Conservation (phyloP, 2,329 filamentous ascomycete genomes). For the Paraphaeosphaeria sporulosa region DNA sequence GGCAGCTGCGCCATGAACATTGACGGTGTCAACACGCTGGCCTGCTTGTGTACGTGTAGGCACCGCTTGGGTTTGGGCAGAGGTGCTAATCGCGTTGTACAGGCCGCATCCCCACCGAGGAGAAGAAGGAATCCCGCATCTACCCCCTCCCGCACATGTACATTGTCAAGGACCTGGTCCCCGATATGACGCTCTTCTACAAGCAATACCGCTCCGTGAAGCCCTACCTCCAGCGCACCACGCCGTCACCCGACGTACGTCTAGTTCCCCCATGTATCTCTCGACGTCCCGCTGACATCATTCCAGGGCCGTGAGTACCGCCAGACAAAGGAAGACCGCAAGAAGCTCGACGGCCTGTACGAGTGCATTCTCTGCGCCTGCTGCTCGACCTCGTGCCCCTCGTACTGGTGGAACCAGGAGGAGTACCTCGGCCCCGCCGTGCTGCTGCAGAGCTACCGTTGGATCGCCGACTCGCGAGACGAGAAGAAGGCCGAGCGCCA, state of each 20-base stretch:
- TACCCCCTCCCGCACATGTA: constrained; percentile 99
- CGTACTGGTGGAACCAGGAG: constrained; percentile 99
- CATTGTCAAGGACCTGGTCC: constrained; percentile 98
- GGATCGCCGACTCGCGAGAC: constrained; percentile 94
- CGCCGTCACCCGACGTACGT: constrained; percentile 81
- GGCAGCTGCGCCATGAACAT: constrained; percentile 99
- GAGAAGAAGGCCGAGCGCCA: constrained; percentile 88
- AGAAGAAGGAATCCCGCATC: constrained; percentile 83
- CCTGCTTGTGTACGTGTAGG: constrained; percentile 84
- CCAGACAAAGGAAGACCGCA: constrained; percentile 89
- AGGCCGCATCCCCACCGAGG: constrained; percentile 94
- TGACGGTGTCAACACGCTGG: constrained; percentile 96
- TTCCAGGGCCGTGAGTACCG: constrained; percentile 86
- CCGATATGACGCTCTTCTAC: constrained; percentile 98
- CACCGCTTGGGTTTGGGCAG: not conserved
- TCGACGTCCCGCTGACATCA: constrained; percentile 25
- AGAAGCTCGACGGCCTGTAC: constrained; percentile 97
- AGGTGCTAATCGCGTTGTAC: constrained; percentile 24
- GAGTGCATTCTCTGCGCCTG: constrained; percentile 99
- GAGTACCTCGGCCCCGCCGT: constrained; percentile 98
- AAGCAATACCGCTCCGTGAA: constrained; percentile 99
- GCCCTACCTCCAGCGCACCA: constrained; percentile 94
- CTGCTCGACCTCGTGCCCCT: constrained; percentile 99
- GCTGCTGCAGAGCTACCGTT: constrained; percentile 96
- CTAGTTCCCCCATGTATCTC: constrained; percentile 49